A percentile compares a stretch with the other conserved stretches of the same genome.
These are phyloP conservation scores for Cryomyces antarcticus DNA, from an alignment of 495 filamentous ascomycete species.

Conservation along the genomic window DNA sequence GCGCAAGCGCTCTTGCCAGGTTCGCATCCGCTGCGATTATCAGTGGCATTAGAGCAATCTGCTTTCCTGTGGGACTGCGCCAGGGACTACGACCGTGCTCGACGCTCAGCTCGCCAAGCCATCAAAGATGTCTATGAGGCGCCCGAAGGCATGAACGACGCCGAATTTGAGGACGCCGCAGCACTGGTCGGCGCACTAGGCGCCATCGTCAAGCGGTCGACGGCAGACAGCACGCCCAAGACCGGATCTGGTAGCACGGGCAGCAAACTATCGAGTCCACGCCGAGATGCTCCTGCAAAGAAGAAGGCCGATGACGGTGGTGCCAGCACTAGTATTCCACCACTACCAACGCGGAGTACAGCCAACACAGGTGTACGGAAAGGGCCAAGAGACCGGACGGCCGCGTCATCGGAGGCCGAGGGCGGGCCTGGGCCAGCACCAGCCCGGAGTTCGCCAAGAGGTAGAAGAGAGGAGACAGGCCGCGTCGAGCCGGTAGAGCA, in stretches of 20 bases:
- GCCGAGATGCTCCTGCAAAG: background rate
- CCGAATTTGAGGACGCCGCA: conserved; percentile 33
- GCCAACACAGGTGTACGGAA: too few species aligned
- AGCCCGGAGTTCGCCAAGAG: too few species aligned
- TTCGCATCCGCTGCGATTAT: conserved; percentile 74
- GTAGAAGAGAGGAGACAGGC: background rate
- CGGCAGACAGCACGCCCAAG: conserved; percentile 12
- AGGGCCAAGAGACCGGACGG: too few species aligned
- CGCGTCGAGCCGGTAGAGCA: background rate
- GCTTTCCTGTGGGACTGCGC: conserved; percentile 90
- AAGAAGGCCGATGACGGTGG: background rate
- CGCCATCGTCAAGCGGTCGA: conserved; percentile 22
- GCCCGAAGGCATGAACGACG: conserved; percentile 78
- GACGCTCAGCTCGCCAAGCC: conserved; percentile 57
- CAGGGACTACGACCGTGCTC: conserved; percentile 54
- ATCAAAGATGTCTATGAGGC: conserved; percentile 84
- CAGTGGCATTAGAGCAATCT: conserved; percentile 81
- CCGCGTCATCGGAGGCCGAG: too few species aligned
- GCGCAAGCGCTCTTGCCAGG: conserved; percentile 61
- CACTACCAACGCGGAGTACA: too few species aligned
- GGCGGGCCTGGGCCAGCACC: too few species aligned
- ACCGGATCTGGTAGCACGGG: too few species aligned
- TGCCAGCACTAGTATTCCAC: background rate
- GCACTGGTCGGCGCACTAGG: conserved; percentile 26
- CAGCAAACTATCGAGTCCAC: too few species aligned